Conservation (phyloP, 352 stramenopile species). For the Phytophthora chlamydospora region DNA sequence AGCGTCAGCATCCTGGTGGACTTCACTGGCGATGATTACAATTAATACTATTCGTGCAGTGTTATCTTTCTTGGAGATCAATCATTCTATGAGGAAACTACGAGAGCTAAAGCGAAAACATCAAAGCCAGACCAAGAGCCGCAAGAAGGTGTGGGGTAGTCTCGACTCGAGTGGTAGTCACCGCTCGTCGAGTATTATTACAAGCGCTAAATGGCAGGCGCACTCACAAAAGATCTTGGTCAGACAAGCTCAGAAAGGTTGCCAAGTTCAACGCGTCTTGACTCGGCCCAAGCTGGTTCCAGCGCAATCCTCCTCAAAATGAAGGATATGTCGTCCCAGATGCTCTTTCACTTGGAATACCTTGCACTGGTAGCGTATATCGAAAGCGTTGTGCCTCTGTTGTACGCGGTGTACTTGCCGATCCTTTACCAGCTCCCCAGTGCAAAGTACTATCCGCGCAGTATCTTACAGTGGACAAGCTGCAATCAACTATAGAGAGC, state of each 20-base stretch:
- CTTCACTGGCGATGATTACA: conserved; percentile 1
- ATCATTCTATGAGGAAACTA: not conserved
- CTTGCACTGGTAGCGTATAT: not conserved
- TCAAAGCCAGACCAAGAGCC: no score
- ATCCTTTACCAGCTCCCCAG: conserved; percentile 3
- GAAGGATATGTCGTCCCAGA: no score
- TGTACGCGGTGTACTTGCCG: not conserved
- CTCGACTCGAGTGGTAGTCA: no score
- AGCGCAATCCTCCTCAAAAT: no score
- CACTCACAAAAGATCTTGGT: no score
- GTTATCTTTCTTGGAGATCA: conserved; percentile 7
- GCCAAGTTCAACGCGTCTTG: no score
- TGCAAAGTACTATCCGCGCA: conserved; percentile 1
- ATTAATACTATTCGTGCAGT: not conserved
- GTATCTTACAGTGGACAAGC: not conserved
- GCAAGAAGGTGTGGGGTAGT: no score
- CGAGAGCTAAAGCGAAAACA: no score
- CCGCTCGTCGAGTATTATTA: no score
- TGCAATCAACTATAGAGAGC: conserved; percentile 6
- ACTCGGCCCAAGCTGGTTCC: no score
- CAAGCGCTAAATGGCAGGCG: no score
- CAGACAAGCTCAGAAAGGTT: no score
- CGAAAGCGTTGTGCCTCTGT: not conserved
- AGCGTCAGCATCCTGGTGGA: conserved; percentile 6
- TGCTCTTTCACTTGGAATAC: conserved; percentile 4